Percentiles rank a stretch among this genome's conserved stretches.
phyloP scores from a whole-genome alignment of 768 basidiomycete genomes.

The Pisolithus orientalis region DNA sequence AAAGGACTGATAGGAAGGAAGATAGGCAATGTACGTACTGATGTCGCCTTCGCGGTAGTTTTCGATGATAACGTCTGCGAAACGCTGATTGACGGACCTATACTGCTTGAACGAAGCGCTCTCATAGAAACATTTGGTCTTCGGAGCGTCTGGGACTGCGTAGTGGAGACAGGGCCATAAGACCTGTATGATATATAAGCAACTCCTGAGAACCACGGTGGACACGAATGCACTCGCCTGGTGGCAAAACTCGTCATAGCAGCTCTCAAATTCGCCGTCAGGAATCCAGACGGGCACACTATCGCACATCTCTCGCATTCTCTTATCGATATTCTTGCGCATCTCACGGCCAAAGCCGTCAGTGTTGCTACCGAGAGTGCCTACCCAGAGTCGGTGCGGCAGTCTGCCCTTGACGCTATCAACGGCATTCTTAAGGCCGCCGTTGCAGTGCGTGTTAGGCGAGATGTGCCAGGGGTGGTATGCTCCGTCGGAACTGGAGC shows the following conservation, averaged over 20 bases:
- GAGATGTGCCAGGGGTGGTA: slow-evolving; percentile 39
- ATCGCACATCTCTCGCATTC: slow-evolving; percentile 36
- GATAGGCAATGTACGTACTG: slow-evolving; percentile 27
- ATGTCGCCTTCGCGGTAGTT: slow-evolving; percentile 87
- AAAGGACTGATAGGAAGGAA: neutral
- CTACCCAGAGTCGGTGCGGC: slow-evolving; percentile 54
- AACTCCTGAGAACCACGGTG: slow-evolving; percentile 12
- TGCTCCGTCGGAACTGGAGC: slow-evolving; percentile 27
- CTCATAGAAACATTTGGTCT: slow-evolving; percentile 78
- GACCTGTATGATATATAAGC: slow-evolving; percentile 33
- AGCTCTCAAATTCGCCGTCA: slow-evolving; percentile 69
- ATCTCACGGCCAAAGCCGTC: slow-evolving; percentile 56
- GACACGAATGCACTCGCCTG: slow-evolving; percentile 36
- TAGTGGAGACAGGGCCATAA: slow-evolving; percentile 88
- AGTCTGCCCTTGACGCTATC: slow-evolving; percentile 55
- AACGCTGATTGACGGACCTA: slow-evolving; percentile 82
- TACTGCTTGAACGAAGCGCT: slow-evolving; percentile 80
- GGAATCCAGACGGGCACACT: slow-evolving; percentile 73
- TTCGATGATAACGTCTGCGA: slow-evolving; percentile 77
- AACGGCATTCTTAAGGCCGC: slow-evolving; percentile 79
- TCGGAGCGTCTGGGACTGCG: slow-evolving; percentile 81
- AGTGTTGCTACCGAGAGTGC: slow-evolving; percentile 68
- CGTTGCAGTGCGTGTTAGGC: slow-evolving; percentile 72
- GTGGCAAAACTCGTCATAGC: slow-evolving; percentile 85
- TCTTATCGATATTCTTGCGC: slow-evolving; percentile 47